Evolutionary conservation across 2,329 filamentous ascomycete species (phyloP).

Genomic region (Talaromyces sp.): DNA sequence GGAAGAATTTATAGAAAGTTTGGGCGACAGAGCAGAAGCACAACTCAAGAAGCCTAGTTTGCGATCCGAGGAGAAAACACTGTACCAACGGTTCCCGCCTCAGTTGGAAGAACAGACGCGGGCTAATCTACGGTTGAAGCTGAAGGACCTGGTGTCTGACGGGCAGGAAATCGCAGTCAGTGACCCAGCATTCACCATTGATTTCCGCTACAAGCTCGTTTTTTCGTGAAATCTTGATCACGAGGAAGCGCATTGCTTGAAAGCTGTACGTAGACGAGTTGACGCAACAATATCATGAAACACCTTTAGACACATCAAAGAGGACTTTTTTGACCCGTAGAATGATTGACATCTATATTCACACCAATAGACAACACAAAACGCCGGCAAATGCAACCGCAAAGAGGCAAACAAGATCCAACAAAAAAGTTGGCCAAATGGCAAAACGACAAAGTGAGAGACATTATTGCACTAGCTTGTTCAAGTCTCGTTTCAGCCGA

Average conservation of each 20-base stretch:
- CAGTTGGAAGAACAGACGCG: slow-evolving; percentile 80
- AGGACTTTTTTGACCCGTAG: slow-evolving; percentile 13
- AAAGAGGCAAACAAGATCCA: background rate
- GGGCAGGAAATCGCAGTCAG: slow-evolving; percentile 90
- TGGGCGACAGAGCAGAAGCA: slow-evolving; percentile 78
- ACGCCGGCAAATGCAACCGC: slow-evolving; percentile 39
- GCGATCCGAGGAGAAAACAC: slow-evolving; percentile 71
- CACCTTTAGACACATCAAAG: slow-evolving; percentile 12
- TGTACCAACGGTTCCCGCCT: slow-evolving; percentile 84
- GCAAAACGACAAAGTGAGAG: background rate
- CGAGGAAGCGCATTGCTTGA: background rate
- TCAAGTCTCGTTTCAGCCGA: slow-evolving; percentile 44
- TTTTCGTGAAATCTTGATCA: slow-evolving; percentile 36
- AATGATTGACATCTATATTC: slow-evolving; percentile 12
- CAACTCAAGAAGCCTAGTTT: slow-evolving; percentile 94
- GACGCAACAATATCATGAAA: background rate
- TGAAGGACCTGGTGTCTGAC: slow-evolving; percentile 71
- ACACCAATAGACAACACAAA: slow-evolving; percentile 20
- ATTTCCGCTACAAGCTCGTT: slow-evolving; percentile 59
- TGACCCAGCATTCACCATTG: slow-evolving; percentile 80
- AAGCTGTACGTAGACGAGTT: background rate
- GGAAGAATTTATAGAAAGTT: slow-evolving; percentile 77
- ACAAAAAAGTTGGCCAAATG: background rate
- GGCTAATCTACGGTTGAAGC: slow-evolving; percentile 73
- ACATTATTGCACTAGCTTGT: slow-evolving; percentile 39